These are phyloP conservation scores for Sequoiadendron giganteum DNA, from an alignment of 75 land plant species.

Conservation along the genomic window DNA sequence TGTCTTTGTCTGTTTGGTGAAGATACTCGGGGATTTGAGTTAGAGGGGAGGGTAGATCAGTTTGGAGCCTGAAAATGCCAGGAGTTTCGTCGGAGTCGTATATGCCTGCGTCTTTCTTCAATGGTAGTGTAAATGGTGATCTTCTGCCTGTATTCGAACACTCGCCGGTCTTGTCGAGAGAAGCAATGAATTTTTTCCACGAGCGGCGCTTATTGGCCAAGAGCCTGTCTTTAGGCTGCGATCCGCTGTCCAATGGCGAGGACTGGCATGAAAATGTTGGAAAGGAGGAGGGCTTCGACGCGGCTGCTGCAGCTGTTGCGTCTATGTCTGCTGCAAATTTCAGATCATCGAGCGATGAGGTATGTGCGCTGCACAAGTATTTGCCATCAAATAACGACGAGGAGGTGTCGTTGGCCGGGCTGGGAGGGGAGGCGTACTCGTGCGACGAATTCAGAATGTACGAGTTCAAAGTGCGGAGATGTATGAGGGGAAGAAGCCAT, in stretches of 20 bases:
- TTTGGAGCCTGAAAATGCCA: not conserved
- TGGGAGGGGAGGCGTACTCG: slow-evolving; percentile 42
- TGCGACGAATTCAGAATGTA: slow-evolving; percentile 80
- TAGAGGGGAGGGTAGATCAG: not conserved
- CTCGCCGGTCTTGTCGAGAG: not conserved
- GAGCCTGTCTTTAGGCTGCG: not conserved
- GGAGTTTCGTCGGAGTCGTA: slow-evolving; percentile 1
- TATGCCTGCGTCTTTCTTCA: not conserved
- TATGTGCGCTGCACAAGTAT: slow-evolving; percentile 9
- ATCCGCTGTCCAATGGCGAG: not conserved
- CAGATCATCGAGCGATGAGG: not conserved
- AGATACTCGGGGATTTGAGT: not conserved
- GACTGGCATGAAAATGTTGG: not conserved
- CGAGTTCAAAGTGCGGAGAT: slow-evolving; percentile 71
- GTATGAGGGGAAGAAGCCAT: slow-evolving; percentile 68
- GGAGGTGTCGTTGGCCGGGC: slow-evolving; percentile 27
- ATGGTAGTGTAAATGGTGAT: not conserved
- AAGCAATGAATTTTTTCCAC: not conserved
- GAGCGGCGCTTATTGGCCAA: not conserved
- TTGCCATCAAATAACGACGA: slow-evolving; percentile 15
- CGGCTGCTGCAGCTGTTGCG: not conserved
- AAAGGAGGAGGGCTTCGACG: not conserved
- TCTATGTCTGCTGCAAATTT: not conserved
- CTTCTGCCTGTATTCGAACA: not conserved
- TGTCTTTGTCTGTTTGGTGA: no score